These are phyloP conservation scores for Mycena leptocephala DNA, from an alignment of 768 basidiomycete genomes.

Conservation along the genomic window DNA sequence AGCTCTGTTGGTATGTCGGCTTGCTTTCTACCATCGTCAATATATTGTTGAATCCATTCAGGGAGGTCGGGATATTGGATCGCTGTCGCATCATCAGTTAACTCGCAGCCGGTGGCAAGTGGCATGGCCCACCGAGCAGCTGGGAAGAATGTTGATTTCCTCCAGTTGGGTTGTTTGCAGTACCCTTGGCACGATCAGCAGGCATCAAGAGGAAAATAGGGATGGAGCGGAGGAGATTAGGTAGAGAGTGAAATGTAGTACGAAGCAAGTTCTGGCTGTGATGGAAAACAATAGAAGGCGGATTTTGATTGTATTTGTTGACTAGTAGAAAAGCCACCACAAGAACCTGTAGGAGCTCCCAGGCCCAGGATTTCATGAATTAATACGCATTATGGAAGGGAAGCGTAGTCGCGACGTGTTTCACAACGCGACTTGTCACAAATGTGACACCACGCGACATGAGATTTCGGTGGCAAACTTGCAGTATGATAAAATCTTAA, in stretches of 20 bases:
- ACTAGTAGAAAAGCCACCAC: no score
- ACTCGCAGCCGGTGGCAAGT: not conserved
- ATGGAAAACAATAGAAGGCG: no score
- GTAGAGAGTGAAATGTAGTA: no score
- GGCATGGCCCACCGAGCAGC: not conserved
- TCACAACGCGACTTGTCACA: not conserved
- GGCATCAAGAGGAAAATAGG: not conserved
- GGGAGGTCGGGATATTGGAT: conserved; percentile 13
- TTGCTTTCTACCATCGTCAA: not conserved
- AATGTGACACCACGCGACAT: no score
- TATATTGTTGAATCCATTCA: not conserved
- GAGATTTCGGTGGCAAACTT: no score
- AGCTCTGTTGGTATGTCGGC: not conserved
- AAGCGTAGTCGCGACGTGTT: no score
- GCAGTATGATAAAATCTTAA: not conserved
- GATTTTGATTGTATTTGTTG: no score
- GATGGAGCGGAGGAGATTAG: not conserved
- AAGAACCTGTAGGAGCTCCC: no score
- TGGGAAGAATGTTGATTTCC: not conserved
- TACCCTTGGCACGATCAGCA: not conserved
- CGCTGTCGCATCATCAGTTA: not conserved
- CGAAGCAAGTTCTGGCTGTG: no score
- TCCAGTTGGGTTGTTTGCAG: not conserved
- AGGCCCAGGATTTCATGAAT: no score
- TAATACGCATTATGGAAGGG: no score